Conservation (phyloP, 371 early-diverging fungal species). For the Mucor piriformis region DNA sequence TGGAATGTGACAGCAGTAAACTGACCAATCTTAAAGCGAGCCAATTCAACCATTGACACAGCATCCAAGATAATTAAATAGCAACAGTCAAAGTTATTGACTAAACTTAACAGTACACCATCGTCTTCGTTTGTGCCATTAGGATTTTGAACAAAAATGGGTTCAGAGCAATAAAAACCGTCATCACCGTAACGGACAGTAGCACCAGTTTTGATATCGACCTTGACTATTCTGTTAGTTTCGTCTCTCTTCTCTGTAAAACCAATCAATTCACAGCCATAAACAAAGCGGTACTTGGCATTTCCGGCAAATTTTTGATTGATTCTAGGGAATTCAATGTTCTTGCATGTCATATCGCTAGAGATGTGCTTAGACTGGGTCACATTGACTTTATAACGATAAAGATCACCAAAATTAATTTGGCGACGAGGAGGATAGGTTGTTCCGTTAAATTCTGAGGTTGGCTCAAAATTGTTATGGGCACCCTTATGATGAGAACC, state of each 20-base stretch:
- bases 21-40: conserved; percentile 48
- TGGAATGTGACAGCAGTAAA: conserved; percentile 59
- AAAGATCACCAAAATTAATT: conserved; percentile 34
- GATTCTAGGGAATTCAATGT: conserved; percentile 56
- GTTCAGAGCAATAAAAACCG: conserved; percentile 59
- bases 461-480: not conserved
- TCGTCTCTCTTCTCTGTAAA: conserved; percentile 33
- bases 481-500: conserved; percentile 19
- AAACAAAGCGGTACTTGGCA: conserved; percentile 33
- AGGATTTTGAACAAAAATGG: conserved; percentile 66
- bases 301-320: conserved; percentile 5
- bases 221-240: conserved; percentile 41
- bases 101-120: conserved; percentile 62
- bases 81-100: conserved; percentile 42
- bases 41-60: conserved; percentile 52
- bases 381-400: conserved; percentile 27
- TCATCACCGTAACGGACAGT: conserved; percentile 6
- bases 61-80: conserved; percentile 62
- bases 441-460: conserved; percentile 22
- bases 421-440: conserved; percentile 22
- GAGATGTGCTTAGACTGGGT: conserved; percentile 19
- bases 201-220: conserved; percentile 34
- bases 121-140: conserved; percentile 56
- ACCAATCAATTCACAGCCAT: conserved; percentile 45
- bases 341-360: conserved; percentile 28